Evolutionary conservation across 2,329 filamentous ascomycete species (phyloP), one percentile per base, ranked within the genome.

Genomic region (Tolypocladium tropicale): DNA sequence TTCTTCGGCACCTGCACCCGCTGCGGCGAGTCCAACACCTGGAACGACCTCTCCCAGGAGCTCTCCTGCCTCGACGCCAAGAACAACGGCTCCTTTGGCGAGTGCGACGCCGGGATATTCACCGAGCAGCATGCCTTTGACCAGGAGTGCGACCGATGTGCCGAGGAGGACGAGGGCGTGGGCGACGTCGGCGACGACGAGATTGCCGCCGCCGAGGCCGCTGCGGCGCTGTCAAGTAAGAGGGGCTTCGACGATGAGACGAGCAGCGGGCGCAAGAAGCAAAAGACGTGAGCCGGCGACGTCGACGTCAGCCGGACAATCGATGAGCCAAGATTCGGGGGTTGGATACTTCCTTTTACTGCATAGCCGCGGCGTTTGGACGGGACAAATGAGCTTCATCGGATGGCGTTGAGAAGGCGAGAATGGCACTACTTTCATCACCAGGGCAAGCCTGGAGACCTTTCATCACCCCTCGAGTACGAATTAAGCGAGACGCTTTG

Each of bases 11-110:
- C 65, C 43, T 79, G 76, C 65, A 73, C 73, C 39, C 68, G 67
- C 52, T 79, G 76, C 63, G 68, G 64, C 43, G 65, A 70, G 6
- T 61, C 58, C 49, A 71, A 75, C 54, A 72, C 68, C 18, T 76
- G 76, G 76, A 65, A 70, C 30, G 73, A 78, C 10, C 68, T 78
- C 23, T 67, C 71, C 14, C 76, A 78, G 62, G 66, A 75, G 60
- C 68, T 79, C 3, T 75, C 72, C 9, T 79, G 76, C 56, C 72
- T 79, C 53, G 70, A 77, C 58, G 75, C 76, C 39, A 79, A 79
- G 61, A 79, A 79, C 65, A 70, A 68, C 25, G 76, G 72, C 52
- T 61, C 60, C 12, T 78, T 79, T 55, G 76, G 76, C 43, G 64
- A 71, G 51, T 79, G 76, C 63, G 60, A 63, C 41, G 62, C 64